A percentile compares a stretch with the other conserved stretches of the same genome.
Conservation (phyloP, 108 stramenopile genomes). For the Cyclotella cryptica region DNA sequence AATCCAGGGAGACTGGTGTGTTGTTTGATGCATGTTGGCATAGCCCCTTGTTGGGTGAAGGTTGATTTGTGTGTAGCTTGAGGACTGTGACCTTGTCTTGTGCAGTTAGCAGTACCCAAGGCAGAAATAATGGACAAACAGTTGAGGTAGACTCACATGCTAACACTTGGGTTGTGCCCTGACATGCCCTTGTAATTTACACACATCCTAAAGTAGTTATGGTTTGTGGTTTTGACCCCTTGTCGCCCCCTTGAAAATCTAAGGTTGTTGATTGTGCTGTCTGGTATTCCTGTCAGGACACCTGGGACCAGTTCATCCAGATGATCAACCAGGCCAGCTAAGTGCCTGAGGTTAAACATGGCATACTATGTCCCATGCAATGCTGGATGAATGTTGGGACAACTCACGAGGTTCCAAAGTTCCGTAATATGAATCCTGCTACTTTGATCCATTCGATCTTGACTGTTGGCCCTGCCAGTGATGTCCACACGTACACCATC, state of each 20-base stretch:
- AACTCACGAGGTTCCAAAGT: conserved; percentile 26
- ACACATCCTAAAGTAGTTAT: neutral
- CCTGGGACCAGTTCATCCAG: conserved; percentile 1
- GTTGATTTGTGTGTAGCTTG: no score
- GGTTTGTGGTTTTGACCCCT: neutral
- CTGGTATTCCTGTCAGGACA: neutral
- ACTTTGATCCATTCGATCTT: conserved; percentile 9
- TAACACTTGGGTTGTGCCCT: conserved; percentile 23
- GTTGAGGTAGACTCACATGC: conserved; percentile 39
- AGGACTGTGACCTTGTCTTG: neutral
- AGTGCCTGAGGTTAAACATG: conserved; percentile 22
- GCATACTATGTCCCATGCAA: conserved; percentile 44
- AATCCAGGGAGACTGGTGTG: no score
- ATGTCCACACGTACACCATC: neutral
- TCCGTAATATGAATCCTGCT: conserved; percentile 14
- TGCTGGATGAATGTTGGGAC: conserved; percentile 24
- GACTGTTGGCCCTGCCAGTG: neutral
- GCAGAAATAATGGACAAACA: neutral
- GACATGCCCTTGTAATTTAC: neutral
- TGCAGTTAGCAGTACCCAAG: neutral
- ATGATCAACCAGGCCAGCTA: conserved; percentile 24
- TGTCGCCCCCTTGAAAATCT: neutral
- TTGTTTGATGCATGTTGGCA: no score
- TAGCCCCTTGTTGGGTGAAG: no score
- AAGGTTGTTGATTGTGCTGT: conserved; percentile 1